Evolutionary conservation across 345 rosid genomes (phyloP).

Genomic region (Psidium guajava): DNA sequence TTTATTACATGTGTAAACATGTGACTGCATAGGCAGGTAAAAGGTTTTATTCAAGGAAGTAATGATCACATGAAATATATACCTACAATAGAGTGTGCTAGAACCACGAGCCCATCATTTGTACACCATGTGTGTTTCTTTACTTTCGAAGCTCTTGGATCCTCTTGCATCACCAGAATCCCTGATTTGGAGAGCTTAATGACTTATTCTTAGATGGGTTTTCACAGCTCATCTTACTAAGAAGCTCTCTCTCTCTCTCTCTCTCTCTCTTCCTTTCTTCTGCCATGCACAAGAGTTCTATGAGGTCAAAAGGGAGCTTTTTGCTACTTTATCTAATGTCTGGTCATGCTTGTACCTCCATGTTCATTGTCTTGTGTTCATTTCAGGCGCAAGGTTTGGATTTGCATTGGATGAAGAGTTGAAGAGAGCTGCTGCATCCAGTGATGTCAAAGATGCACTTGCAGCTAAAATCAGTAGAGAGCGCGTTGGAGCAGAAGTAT

Average conservation of each 20-base stretch:
- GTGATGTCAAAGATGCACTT: constrained; percentile 79
- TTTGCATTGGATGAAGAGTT: constrained; percentile 68
- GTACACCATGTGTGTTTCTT: not conserved
- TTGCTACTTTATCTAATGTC: not conserved
- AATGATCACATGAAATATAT: not conserved
- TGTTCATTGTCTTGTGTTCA: not conserved
- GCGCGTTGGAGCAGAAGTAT: constrained; percentile 86
- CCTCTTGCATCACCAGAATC: not conserved
- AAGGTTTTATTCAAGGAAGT: not conserved
- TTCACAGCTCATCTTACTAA: not conserved
- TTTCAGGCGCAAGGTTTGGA: constrained; percentile 77
- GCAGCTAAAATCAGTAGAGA: constrained; percentile 83
- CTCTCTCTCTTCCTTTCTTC: not conserved
- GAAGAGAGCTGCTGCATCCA: constrained; percentile 58
- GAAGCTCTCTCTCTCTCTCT: not conserved
- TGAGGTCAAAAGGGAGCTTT: not conserved
- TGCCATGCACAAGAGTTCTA: not conserved
- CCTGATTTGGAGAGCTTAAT: not conserved
- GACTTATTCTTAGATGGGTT: not conserved
- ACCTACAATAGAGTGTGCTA: not conserved
- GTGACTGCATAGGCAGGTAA: not conserved
- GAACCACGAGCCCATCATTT: not conserved
- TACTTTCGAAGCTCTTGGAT: not conserved
- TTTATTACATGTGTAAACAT: not conserved
- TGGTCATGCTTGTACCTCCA: not conserved